phyloP scores from a whole-genome alignment of 108 stramenopile species.

The Pseudonitzschia delicatissima region DNA sequence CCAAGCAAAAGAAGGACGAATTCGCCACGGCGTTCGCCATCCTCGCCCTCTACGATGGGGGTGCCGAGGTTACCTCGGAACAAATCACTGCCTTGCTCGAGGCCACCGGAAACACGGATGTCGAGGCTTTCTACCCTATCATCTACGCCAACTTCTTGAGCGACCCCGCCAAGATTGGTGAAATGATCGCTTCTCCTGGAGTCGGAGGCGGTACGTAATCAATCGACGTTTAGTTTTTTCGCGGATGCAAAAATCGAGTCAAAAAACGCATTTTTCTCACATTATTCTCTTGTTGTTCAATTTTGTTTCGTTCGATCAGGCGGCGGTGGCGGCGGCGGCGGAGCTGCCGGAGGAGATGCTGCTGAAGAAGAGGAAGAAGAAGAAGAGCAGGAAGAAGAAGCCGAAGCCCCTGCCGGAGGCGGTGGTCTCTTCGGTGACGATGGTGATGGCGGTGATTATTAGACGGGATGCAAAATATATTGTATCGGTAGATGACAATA shows the following conservation, averaged over 20 bases:
- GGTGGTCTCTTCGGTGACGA: conserved; percentile 86
- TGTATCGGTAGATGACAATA: background rate
- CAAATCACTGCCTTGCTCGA: conserved; percentile 85
- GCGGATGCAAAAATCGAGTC: background rate
- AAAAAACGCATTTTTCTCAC: background rate
- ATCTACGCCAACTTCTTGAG: conserved; percentile 88
- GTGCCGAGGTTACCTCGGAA: conserved; percentile 87
- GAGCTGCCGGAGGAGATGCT: conserved; percentile 57
- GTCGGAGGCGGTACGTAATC: conserved; percentile 58
- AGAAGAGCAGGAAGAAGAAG: conserved; percentile 67
- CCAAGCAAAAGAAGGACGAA: conserved; percentile 92
- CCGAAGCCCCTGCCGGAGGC: conserved; percentile 72
- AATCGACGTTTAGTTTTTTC: background rate
- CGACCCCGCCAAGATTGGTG: conserved; percentile 72
- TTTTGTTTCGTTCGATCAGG: background rate
- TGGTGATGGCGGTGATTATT: conserved; percentile 59
- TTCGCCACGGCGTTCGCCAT: conserved; percentile 90
- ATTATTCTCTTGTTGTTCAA: background rate
- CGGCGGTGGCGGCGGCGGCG: conserved; percentile 77
- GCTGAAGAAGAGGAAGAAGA: conserved; percentile 69
- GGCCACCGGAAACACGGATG: conserved; percentile 93
- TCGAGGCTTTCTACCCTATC: conserved; percentile 94
- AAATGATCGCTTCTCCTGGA: conserved; percentile 78
- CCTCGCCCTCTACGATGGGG: conserved; percentile 92
- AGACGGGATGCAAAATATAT: conserved; percentile 11